Conservation (phyloP, 2,329 filamentous ascomycete species). For the Epichloe baconii region DNA sequence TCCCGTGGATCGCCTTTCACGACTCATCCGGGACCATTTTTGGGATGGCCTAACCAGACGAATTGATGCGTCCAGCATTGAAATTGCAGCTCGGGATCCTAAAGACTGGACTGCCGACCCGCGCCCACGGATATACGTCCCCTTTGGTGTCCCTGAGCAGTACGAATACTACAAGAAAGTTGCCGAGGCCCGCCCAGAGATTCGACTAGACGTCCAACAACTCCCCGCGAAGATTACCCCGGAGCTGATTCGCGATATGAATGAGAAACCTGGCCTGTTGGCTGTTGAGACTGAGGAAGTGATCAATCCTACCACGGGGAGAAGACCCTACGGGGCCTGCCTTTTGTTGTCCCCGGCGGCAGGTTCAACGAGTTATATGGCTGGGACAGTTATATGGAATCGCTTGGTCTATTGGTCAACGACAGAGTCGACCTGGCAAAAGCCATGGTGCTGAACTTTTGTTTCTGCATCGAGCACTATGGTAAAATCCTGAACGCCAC, state of each 20-base stretch:
- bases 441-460: slow-evolving; percentile 91
- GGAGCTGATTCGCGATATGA: slow-evolving; percentile 70
- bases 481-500: slow-evolving; percentile 98
- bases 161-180: slow-evolving; percentile 78
- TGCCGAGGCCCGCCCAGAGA: slow-evolving; percentile 64
- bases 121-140: slow-evolving; percentile 83
- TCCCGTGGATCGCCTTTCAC: slow-evolving; percentile 74
- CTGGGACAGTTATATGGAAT: slow-evolving; percentile 99
- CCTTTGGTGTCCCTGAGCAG: slow-evolving; percentile 72
- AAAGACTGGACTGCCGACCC: slow-evolving; percentile 94
- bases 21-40: slow-evolving; percentile 80
- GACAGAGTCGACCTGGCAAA: slow-evolving; percentile 80
- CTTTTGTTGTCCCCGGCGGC: slow-evolving; percentile 94
- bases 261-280: slow-evolving; percentile 75
- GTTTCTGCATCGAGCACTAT: slow-evolving; percentile 96
- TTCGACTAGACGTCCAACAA: slow-evolving; percentile 75
- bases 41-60: slow-evolving; percentile 84
- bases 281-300: slow-evolving; percentile 80
- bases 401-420: slow-evolving; percentile 74
- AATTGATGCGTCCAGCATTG: slow-evolving; percentile 80
- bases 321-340: slow-evolving; percentile 63
- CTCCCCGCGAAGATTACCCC: slow-evolving; percentile 68
- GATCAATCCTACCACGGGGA: slow-evolving; percentile 50
- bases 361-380: slow-evolving; percentile 97
- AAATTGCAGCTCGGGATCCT: slow-evolving; percentile 73